phyloP scores from a whole-genome alignment of 2,329 filamentous ascomycete genomes.

The Alternaria dauci region DNA sequence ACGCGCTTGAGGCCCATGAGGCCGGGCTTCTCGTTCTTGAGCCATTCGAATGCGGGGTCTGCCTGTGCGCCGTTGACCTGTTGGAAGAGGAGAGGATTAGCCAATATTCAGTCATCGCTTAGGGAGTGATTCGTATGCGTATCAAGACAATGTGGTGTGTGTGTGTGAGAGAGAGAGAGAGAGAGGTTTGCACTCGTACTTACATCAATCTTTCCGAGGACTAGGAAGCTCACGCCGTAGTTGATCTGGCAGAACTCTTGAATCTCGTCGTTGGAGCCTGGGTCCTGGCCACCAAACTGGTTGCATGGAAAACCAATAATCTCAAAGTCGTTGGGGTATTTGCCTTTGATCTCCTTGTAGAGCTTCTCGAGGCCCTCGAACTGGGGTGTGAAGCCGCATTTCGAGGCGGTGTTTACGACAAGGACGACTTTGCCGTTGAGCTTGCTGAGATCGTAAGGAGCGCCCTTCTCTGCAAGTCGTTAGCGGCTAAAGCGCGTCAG shows the following conservation, averaged over 20 bases:
- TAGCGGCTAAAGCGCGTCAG: background rate
- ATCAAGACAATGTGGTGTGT: background rate
- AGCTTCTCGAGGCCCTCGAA: constrained; percentile 90
- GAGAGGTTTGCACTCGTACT: background rate
- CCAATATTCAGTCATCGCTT: background rate
- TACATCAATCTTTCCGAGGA: constrained; percentile 91
- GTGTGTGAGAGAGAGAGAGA: background rate
- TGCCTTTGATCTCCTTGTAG: constrained; percentile 77
- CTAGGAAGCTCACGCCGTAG: constrained; percentile 91
- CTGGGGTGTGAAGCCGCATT: constrained; percentile 98
- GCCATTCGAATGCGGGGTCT: constrained; percentile 79
- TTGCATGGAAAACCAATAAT: constrained; percentile 98
- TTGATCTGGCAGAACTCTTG: constrained; percentile 84
- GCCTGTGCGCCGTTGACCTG: constrained; percentile 77
- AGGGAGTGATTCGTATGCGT: background rate
- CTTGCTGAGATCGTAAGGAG: constrained; percentile 71
- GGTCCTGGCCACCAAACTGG: constrained; percentile 93
- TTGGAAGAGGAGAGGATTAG: background rate
- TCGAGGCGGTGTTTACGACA: constrained; percentile 96
- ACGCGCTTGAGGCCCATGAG: constrained; percentile 86
- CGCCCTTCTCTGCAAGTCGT: constrained; percentile 70
- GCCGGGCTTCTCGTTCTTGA: constrained; percentile 77
- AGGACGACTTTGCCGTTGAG: constrained; percentile 94
- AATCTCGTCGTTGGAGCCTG: constrained; percentile 72
- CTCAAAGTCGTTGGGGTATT: constrained; percentile 78